Evolutionary conservation across 495 filamentous ascomycete genomes (phyloP), one percentile per base, ranked within the genome.

Genomic region (Penicillium chermesinum): DNA sequence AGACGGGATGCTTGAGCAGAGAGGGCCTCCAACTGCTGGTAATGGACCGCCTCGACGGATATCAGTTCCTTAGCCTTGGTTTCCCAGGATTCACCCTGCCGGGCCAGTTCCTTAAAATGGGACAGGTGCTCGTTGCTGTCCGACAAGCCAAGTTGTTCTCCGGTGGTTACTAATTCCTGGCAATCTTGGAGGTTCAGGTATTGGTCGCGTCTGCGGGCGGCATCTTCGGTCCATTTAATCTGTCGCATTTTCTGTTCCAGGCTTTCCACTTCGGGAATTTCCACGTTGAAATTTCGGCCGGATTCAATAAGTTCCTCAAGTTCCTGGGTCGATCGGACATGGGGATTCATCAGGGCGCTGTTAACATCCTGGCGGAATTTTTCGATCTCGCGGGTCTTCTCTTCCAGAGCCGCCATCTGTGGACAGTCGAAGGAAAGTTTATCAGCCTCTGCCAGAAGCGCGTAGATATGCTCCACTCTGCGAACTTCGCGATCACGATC

Each of bases 1-100:
- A 96, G 77, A 5, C 76, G 75, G 30, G 81, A 80, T n/a, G 83
- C 82, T 62, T 87, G 84, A 15, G 77, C 75, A 1, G 89, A 91
- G 22, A 99, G 74, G 3, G 93, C 89, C 62, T 97, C 91, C 17
- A 99, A 75, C 58, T 99, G 93, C 38, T 88, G 87, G 62, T 94
- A 97, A 67, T 97, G 87, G 25, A 96, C 84, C 12, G 82, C 70
- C 49, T 98, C 93, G 16, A 86, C 89, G 12, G 83, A 80, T 73
- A 97, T 95, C 38, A 99, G 67, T 65, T 99, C 91, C 59, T 91
- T 87, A 15, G 89, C 93, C 68, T 96, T 99, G 20, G 79, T 70
- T 66, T 97, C 93, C 93, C 93, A 99, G 45, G 87, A 74, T 54
- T 90, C 78, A 22, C 91, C 93, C 25, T 79, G 79, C 12, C 77